A percentile compares a stretch with the other conserved stretches of the same genome.
Evolutionary conservation across 2,329 filamentous ascomycete species (phyloP).

Genomic region (Domatiomyces globalis): DNA sequence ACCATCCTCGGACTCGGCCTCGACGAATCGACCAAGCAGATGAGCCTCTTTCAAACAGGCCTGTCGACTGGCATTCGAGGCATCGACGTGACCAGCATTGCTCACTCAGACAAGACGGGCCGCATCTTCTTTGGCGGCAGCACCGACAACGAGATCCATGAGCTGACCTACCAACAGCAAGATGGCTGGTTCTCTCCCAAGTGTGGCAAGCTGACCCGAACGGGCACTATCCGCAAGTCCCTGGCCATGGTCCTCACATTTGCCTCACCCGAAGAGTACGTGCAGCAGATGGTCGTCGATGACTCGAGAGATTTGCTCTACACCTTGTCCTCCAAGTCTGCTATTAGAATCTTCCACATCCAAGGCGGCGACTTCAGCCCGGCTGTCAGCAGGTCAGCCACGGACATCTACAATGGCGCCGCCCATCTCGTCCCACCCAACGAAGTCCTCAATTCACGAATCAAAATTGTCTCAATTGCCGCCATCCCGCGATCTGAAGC

Average conservation of each 20-base stretch:
- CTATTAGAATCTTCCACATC: slow-evolving; percentile 84
- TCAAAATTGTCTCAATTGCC: slow-evolving; percentile 69
- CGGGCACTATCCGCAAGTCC: slow-evolving; percentile 51
- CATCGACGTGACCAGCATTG: slow-evolving; percentile 62
- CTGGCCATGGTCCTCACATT: slow-evolving; percentile 32
- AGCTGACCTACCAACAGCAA: slow-evolving; percentile 91
- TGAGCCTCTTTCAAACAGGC: slow-evolving; percentile 75
- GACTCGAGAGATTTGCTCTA: slow-evolving; percentile 81
- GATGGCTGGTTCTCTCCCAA: slow-evolving; percentile 91
- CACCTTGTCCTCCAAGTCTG: slow-evolving; percentile 74
- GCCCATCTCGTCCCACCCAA: slow-evolving; percentile 66
- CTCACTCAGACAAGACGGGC: slow-evolving; percentile 61
- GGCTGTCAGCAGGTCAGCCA: slow-evolving; percentile 40
- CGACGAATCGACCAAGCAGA: slow-evolving; percentile 50
- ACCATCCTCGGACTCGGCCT: slow-evolving; percentile 71
- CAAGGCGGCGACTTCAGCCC: slow-evolving; percentile 41
- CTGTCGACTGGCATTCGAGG: slow-evolving; percentile 69
- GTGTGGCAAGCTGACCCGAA: slow-evolving; percentile 81
- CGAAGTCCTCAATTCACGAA: slow-evolving; percentile 55
- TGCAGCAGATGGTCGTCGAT: slow-evolving; percentile 72
- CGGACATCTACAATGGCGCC: slow-evolving; percentile 51
- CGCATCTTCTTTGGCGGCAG: slow-evolving; percentile 85
- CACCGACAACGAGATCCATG: slow-evolving; percentile 73
- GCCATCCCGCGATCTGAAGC: slow-evolving; percentile 65
- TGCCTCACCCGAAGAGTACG: slow-evolving; percentile 29